A percentile compares a stretch with the other conserved stretches of the same genome.
These are phyloP conservation scores for Brachypodium distachyon DNA, from an alignment of 202 grass and related monocot genomes.

Conservation along the genomic window DNA sequence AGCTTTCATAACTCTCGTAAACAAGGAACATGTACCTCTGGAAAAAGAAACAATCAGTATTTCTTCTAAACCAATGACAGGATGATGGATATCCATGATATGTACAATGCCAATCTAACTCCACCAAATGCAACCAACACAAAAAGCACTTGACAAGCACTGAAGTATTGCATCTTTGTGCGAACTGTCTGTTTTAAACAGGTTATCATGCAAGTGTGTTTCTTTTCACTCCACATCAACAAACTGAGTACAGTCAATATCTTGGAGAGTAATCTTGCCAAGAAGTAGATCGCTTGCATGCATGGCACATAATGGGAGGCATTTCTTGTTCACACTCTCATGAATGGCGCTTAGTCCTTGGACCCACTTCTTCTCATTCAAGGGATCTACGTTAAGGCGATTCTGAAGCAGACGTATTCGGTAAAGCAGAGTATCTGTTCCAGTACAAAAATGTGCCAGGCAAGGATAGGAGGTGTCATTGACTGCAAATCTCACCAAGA, in stretches of 20 bases:
- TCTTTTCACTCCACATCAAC: slow-evolving; percentile 51
- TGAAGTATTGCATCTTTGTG: background rate
- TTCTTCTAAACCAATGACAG: background rate
- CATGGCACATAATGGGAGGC: slow-evolving; percentile 62
- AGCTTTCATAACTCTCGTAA: background rate
- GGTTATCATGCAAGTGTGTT: background rate
- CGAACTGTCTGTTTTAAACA: background rate
- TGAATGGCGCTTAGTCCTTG: slow-evolving; percentile 66
- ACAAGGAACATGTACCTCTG: background rate
- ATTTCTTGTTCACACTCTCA: slow-evolving; percentile 92
- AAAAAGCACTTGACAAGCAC: background rate
- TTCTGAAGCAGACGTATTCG: slow-evolving; percentile 79
- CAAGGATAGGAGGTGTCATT: slow-evolving; percentile 41
- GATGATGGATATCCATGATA: background rate
- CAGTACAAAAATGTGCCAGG: slow-evolving; percentile 70
- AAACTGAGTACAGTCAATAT: slow-evolving; percentile 80
- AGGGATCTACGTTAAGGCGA: slow-evolving; percentile 73
- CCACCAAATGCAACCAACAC: background rate
- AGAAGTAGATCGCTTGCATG: slow-evolving; percentile 71
- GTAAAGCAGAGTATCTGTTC: slow-evolving; percentile 58
- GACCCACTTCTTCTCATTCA: slow-evolving; percentile 81
- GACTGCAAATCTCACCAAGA: slow-evolving; percentile 62
- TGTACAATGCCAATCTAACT: background rate
- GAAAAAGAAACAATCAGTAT: background rate
- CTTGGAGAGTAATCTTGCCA: slow-evolving; percentile 80